A percentile compares a stretch with the other conserved stretches of the same genome.
Conservation (phyloP, 208 protist genomes). For the Acanthamoeba castellanii region DNA sequence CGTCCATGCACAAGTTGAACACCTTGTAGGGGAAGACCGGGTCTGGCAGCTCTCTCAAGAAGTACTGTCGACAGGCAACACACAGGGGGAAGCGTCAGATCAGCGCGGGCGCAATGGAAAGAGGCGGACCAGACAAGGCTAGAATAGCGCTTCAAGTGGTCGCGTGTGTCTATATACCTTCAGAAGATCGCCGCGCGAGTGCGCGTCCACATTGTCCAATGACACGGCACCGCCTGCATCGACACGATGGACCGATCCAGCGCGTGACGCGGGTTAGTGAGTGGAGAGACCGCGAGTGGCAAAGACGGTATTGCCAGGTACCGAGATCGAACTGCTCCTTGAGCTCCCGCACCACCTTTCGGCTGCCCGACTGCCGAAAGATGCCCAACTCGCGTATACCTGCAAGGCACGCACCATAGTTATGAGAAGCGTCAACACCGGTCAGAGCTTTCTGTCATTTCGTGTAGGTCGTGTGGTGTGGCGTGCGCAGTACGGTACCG, state of each 20-base stretch:
- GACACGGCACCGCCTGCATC: neutral
- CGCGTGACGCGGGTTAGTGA: neutral
- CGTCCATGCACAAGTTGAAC: slow-evolving; percentile 51
- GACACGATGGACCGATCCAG: too few relatives aligned
- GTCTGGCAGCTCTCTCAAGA: slow-evolving; percentile 30
- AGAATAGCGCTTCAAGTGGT: neutral
- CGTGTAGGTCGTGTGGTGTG: neutral
- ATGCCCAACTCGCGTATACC: slow-evolving; percentile 27
- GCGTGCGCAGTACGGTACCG: neutral
- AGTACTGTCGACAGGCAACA: neutral
- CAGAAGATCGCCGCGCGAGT: slow-evolving; percentile 1
- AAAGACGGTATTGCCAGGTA: neutral
- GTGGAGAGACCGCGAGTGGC: neutral
- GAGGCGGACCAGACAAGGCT: neutral
- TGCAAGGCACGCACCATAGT: neutral
- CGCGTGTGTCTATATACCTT: neutral
- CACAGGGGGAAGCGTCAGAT: too few relatives aligned
- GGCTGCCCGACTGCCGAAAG: slow-evolving; percentile 37
- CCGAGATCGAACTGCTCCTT: slow-evolving; percentile 20
- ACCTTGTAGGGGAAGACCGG: slow-evolving; percentile 8
- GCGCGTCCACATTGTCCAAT: slow-evolving; percentile 5
- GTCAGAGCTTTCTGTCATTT: neutral
- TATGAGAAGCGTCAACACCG: neutral
- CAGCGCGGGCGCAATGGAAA: too few relatives aligned
- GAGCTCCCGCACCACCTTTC: neutral